Percentiles rank a stretch among this genome's conserved stretches.
Conservation (phyloP, 495 filamentous ascomycete genomes). For the Aspergillus kassunensis region DNA sequence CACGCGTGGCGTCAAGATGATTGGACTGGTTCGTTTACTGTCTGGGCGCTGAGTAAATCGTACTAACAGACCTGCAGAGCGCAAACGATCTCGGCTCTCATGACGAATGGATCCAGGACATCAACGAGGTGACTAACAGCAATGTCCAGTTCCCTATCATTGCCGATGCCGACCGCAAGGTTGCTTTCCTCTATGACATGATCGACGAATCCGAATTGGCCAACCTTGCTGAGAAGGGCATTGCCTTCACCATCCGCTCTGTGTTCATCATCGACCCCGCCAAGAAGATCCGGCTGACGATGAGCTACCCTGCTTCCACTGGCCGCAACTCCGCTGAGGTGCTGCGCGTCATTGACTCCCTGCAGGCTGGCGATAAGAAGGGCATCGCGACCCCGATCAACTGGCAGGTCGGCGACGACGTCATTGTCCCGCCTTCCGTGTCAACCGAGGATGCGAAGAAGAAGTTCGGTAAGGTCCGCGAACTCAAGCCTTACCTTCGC, state of each 20-base stretch:
- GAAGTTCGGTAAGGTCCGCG: constrained; percentile 63
- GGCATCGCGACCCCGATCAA: constrained; percentile 63
- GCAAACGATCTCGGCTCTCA: constrained; percentile 60
- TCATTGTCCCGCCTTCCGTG: constrained; percentile 62
- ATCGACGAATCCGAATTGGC: constrained; percentile 53
- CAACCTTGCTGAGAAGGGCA: constrained; percentile 54
- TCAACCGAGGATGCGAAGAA: constrained; percentile 59
- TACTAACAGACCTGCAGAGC: constrained; percentile 26
- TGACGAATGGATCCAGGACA: constrained; percentile 60
- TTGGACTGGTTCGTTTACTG: constrained; percentile 43
- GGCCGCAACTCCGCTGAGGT: constrained; percentile 65
- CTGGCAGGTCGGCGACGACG: constrained; percentile 62
- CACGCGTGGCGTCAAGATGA: constrained; percentile 61
- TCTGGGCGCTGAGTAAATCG: not conserved
- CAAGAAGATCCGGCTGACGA: constrained; percentile 65
- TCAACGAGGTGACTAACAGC: constrained; percentile 57
- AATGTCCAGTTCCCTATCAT: constrained; percentile 64
- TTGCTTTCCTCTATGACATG: constrained; percentile 67
- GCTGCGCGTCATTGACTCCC: constrained; percentile 59
- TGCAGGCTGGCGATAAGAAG: constrained; percentile 60
- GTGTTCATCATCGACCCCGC: constrained; percentile 67
- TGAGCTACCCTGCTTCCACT: constrained; percentile 65
- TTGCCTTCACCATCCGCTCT: constrained; percentile 64
- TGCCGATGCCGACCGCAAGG: constrained; percentile 60
- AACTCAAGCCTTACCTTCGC: constrained; percentile 56